Conservation (phyloP, 2,329 filamentous ascomycete genomes). For the Penicillium sp. region DNA sequence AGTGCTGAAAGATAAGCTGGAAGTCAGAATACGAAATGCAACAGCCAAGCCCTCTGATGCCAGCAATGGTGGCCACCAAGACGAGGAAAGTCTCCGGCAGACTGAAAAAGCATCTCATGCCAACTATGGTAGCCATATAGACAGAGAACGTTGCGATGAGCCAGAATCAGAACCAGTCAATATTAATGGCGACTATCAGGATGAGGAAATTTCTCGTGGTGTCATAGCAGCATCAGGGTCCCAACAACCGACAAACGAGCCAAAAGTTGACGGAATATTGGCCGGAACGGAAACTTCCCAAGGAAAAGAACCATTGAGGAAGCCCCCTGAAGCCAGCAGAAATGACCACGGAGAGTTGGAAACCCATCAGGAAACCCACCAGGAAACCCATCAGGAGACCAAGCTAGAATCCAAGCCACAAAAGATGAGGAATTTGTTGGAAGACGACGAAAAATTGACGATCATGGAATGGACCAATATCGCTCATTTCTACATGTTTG, state of each 20-base stretch:
- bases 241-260: neutral
- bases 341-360: neutral
- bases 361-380: too few species aligned
- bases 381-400: too few species aligned
- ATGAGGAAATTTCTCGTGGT: neutral
- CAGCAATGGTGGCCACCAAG: neutral
- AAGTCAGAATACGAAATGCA: neutral
- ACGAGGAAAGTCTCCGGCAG: neutral
- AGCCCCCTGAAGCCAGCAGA: neutral
- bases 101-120: too few species aligned
- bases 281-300: neutral
- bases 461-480: neutral
- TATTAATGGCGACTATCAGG: neutral
- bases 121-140: neutral
- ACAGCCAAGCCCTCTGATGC: neutral
- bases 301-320: neutral
- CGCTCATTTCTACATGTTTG: slow-evolving; percentile 4
- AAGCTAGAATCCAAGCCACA: neutral
- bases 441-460: neutral
- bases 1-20: neutral
- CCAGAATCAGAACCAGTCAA: too few species aligned
- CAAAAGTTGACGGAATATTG: neutral
- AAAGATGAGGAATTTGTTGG: neutral
- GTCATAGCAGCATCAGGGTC: neutral
- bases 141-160: neutral